Percentiles rank a stretch among this genome's conserved stretches.
Evolutionary conservation across 2,329 filamentous ascomycete species (phyloP).

Genomic region (Ramichloridium luteum): DNA sequence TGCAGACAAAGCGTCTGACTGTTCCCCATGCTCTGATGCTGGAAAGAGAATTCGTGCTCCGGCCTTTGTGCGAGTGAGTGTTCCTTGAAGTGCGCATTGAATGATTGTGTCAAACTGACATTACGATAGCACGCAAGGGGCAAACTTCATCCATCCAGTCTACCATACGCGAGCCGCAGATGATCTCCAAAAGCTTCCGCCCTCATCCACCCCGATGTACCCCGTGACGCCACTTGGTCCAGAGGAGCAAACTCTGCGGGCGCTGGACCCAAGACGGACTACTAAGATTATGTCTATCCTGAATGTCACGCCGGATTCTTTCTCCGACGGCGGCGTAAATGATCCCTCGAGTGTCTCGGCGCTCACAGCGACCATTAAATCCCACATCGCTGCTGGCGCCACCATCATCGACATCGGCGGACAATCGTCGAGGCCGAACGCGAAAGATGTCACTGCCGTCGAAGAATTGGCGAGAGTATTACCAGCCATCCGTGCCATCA

Average conservation of each 20-base stretch:
- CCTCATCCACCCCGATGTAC: slow-evolving; percentile 23
- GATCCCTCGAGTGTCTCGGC: slow-evolving; percentile 32
- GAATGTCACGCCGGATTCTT: slow-evolving; percentile 91
- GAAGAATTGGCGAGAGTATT: slow-evolving; percentile 71
- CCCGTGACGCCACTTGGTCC: slow-evolving; percentile 30
- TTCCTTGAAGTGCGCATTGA: background rate
- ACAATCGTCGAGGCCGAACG: slow-evolving; percentile 76
- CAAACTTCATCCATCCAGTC: slow-evolving; percentile 12
- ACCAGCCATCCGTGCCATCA: slow-evolving; percentile 65
- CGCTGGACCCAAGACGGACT: slow-evolving; percentile 41
- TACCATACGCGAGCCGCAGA: slow-evolving; percentile 25
- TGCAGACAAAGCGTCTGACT: slow-evolving; percentile 61
- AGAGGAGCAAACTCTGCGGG: slow-evolving; percentile 42
- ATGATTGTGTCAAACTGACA: slow-evolving; percentile 2
- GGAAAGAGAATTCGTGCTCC: slow-evolving; percentile 86
- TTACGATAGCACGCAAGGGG: background rate
- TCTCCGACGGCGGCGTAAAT: slow-evolving; percentile 76
- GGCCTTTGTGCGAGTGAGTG: slow-evolving; percentile 65
- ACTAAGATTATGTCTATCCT: slow-evolving; percentile 89
- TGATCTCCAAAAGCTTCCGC: slow-evolving; percentile 25
- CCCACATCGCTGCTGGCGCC: slow-evolving; percentile 56
- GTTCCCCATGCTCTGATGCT: slow-evolving; percentile 76
- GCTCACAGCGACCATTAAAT: slow-evolving; percentile 46
- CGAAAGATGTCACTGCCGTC: slow-evolving; percentile 52
- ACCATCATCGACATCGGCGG: slow-evolving; percentile 87